Base-by-base conservation (phyloP, 352 stramenopile genomes). In the Phytopythium chamaehyphon region DNA sequence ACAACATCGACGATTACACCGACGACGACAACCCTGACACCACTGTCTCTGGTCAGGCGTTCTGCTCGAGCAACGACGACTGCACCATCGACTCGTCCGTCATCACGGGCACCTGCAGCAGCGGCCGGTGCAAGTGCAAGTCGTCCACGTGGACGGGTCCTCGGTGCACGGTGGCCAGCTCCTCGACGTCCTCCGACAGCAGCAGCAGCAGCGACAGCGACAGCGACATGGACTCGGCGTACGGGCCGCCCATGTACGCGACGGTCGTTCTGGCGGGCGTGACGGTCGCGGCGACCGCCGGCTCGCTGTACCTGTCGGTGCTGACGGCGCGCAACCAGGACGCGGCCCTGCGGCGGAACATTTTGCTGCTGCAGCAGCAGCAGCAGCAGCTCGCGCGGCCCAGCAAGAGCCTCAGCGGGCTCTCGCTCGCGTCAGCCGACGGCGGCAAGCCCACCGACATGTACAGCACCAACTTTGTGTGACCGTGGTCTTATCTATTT, bases 1-100 rank as follows among this genome's bases (percentile, higher is more conserved):
- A 69, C 38, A 68, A 86, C 51, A 73, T 86, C n/a, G 58, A 73
- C 8, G 66, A 81, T 38, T 86, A 82, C 56, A 45, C 39, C n/a
- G 67, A 86, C 43, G 26, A 40, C 3, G 59, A 74, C 14, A 86
- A 86, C 55, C 33, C 47, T 22, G 51, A 55, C 4, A 47, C 61
- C 2, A 61, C 66, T 4, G 74, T 86, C 14, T 26, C 47, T 8
- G 74, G 74, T 8, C 65, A 62, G 16, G 71, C 49, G 0, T 70
- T 72, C 14, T 86, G 74, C 57, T 24, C 28, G 1, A 62, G 40
- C 0, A 55, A 74, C 18, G 67, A 74, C 15, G 74, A 83, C 33
- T 86, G 71, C 47, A 69, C 71, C 12, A 58, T 69, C 35, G 47
- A 47, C 35, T 49, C 40, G 26, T 53, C 35, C 15, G 23, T 79